These are phyloP conservation scores for Metschnikowia dekortorum DNA, from an alignment of 805 yeast species.

Conservation along the genomic window DNA sequence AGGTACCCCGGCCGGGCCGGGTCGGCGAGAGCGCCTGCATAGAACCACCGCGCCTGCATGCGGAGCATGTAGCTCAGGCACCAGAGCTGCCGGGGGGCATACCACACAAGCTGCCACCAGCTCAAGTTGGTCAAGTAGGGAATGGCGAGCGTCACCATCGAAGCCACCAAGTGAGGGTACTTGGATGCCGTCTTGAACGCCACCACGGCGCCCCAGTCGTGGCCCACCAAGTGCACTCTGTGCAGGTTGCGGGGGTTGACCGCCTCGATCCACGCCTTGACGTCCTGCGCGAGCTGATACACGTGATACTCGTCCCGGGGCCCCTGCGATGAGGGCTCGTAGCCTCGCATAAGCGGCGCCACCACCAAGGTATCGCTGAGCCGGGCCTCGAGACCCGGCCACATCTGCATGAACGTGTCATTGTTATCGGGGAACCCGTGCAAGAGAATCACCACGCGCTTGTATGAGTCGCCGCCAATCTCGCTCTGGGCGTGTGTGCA, in stretches of 20 bases:
- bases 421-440: slow-evolving; percentile 41
- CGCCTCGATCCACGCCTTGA: slow-evolving; percentile 27
- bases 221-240: slow-evolving; percentile 38
- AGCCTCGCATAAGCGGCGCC: slow-evolving; percentile 37
- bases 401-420: slow-evolving; percentile 22
- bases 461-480: slow-evolving; percentile 3
- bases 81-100: slow-evolving; percentile 33
- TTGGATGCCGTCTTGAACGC: slow-evolving; percentile 30
- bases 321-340: slow-evolving; percentile 31
- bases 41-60: slow-evolving; percentile 29
- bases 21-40: slow-evolving; percentile 14
- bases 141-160: slow-evolving; percentile 35
- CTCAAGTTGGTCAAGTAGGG: slow-evolving; percentile 30
- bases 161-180: slow-evolving; percentile 31
- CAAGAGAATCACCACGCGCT: slow-evolving; percentile 23
- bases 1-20: slow-evolving; percentile 24
- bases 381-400: slow-evolving; percentile 18
- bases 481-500: slow-evolving; percentile 8
- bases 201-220: slow-evolving; percentile 43
- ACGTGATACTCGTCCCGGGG: slow-evolving; percentile 22
- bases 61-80: slow-evolving; percentile 33
- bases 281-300: slow-evolving; percentile 30
- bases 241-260: slow-evolving; percentile 17
- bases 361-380: slow-evolving; percentile 22
- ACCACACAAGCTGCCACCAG: slow-evolving; percentile 25